Conservation (phyloP, 768 basidiomycete genomes). For the Tremella mesenterica region DNA sequence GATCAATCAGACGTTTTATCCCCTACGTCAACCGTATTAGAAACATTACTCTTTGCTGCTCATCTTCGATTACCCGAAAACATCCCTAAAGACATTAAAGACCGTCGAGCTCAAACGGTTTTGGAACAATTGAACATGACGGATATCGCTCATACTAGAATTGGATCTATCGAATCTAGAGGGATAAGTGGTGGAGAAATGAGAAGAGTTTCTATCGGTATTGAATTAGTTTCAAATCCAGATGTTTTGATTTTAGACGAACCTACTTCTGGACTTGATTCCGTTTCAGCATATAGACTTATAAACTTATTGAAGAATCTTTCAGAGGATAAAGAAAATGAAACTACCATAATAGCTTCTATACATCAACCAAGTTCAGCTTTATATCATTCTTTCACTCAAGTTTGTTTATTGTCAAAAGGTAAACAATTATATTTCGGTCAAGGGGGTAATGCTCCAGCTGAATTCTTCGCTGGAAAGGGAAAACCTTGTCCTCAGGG, state of each 20-base stretch:
- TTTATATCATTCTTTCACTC: conserved; percentile 76
- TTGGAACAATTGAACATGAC: conserved; percentile 70
- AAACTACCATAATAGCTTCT: conserved; percentile 74
- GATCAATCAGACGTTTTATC: conserved; percentile 78
- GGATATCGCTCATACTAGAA: conserved; percentile 60
- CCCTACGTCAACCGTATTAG: conserved; percentile 65
- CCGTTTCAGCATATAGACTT: conserved; percentile 73
- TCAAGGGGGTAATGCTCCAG: conserved; percentile 61
- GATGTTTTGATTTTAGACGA: conserved; percentile 82
- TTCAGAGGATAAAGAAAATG: conserved; percentile 58
- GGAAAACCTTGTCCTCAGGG: conserved; percentile 59
- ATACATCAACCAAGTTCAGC: conserved; percentile 84
- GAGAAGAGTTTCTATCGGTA: conserved; percentile 77
- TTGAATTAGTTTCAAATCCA: conserved; percentile 76
- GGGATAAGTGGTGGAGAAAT: conserved; percentile 90
- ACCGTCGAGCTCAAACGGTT: conserved; percentile 52
- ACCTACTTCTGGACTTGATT: conserved; percentile 68
- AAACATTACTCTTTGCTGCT: conserved; percentile 77
- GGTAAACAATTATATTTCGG: conserved; percentile 75
- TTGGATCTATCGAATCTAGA: conserved; percentile 63
- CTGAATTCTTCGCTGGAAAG: conserved; percentile 55
- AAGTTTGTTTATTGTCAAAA: conserved; percentile 60
- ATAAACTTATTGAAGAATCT: conserved; percentile 68
- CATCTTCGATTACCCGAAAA: conserved; percentile 65
- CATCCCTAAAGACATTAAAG: conserved; percentile 35